A percentile compares a stretch with the other conserved stretches of the same genome.
Evolutionary conservation across 1,139 yeast species (phyloP).

Genomic region (Saccharomycopsis phalli): DNA sequence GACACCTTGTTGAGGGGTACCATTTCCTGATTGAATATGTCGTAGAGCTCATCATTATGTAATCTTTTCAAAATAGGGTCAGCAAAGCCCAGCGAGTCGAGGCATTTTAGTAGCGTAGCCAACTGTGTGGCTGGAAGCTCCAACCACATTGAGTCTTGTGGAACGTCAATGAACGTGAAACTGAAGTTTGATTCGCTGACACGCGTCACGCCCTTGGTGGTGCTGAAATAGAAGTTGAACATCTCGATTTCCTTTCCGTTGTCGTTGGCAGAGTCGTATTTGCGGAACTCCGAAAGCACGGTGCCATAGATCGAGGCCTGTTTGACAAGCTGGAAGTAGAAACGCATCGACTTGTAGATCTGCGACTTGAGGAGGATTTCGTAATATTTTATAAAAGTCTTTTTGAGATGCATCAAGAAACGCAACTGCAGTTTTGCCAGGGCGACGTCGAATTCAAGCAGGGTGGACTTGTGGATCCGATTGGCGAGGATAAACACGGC

Average conservation of each 20-base stretch:
- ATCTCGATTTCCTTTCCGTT: constrained; percentile 1
- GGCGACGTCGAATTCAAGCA: not conserved
- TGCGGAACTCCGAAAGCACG: constrained; percentile 1
- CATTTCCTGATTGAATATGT: too few relatives aligned
- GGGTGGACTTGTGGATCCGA: not conserved
- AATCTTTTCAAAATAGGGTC: too few relatives aligned
- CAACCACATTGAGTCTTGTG: too few relatives aligned
- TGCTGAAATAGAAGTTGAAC: constrained; percentile 10
- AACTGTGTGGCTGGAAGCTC: too few relatives aligned
- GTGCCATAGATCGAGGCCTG: not conserved
- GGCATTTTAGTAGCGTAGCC: too few relatives aligned
- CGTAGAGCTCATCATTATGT: too few relatives aligned
- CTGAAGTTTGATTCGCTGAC: too few relatives aligned
- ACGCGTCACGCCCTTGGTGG: not conserved
- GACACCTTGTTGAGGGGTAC: too few relatives aligned
- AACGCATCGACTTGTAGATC: constrained; percentile 1
- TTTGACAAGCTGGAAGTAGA: constrained; percentile 8
- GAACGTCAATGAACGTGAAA: too few relatives aligned
- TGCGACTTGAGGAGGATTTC: constrained; percentile 1
- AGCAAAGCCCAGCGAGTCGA: too few relatives aligned
- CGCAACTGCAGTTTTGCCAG: not conserved
- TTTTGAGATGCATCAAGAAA: constrained; percentile 1
- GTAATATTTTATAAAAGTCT: not conserved
- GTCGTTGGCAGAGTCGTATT: not conserved
- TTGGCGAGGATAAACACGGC: constrained; percentile 4